Evolutionary conservation across 2,329 filamentous ascomycete genomes (phyloP), one percentile per base, ranked within the genome.

Genomic region (Neonectria faginata): DNA sequence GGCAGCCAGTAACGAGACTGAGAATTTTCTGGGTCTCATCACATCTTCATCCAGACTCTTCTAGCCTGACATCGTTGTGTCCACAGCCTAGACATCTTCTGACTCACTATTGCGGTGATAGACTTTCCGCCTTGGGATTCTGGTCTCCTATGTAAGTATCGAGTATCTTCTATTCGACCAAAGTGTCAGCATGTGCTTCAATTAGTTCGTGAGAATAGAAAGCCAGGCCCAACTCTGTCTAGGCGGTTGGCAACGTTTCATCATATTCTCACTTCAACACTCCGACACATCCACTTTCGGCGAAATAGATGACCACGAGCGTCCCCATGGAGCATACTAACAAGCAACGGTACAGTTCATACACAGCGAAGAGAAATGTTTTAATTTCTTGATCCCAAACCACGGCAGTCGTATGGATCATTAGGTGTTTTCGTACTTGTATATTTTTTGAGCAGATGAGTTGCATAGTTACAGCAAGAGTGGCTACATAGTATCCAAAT

Each of bases 401-500:
- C 8, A 16, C 39, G n/a, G n/a, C 16, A 41, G 10, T 31, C 16
- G 29, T 12, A 11, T 1, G 12, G 11, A 31, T 31, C 7, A 31
- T 9, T 10, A n/a, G 31, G 31, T 3, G 6, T 44, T 60, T 64
- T 55, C 39, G 61, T 64, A 56, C 56, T 22, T 48, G 45, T 59
- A 27, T 64, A 60, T 64, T 64, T 58, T 64, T 29, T 53, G 53
- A 64, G 56, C 39, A 59, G 61, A 60, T 51, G 61, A 56, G 61
- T 39, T 58, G 56, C 44, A 60, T 64, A 64, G 56, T 56, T 64
- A 64, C 61, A 50, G 31, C 42, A 48, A 48, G n/a, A 47, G 61
- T 55, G 60, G 51, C 61, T 60, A 63, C 51, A 44, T 55, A 56
- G 50, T 60, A 60, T 64, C 56, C 61, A 64, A 60, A 64, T 56